phyloP scores from a whole-genome alignment of 108 stramenopile species.

The Fistulifera pelliculosa region DNA sequence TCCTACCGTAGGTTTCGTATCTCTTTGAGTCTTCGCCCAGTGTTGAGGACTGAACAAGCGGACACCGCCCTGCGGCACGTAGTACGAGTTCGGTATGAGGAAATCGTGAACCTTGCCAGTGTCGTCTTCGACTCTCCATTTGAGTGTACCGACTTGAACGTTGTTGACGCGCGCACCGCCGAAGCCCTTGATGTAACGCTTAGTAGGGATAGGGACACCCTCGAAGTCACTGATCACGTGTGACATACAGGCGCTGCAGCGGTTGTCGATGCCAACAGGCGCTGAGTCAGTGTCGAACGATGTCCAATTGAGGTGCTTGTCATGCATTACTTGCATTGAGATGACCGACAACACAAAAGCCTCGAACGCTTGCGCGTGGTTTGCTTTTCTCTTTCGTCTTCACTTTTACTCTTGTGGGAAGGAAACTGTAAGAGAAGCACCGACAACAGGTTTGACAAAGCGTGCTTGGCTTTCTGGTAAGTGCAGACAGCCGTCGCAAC shows the following conservation, averaged over 20 bases:
- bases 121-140: slow-evolving; percentile 22
- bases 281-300: slow-evolving; percentile 20
- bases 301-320: background rate
- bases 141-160: slow-evolving; percentile 1
- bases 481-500: too few species aligned
- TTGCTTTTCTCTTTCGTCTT: too few species aligned
- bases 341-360: too few species aligned
- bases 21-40: slow-evolving; percentile 22
- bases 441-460: too few species aligned
- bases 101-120: slow-evolving; percentile 15
- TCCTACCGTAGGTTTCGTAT: background rate
- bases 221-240: slow-evolving; percentile 4
- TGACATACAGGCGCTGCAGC: slow-evolving; percentile 11
- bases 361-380: too few species aligned
- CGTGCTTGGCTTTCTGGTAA: too few species aligned
- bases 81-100: slow-evolving; percentile 23
- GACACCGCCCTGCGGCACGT: slow-evolving; percentile 9
- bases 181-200: slow-evolving; percentile 8
- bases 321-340: background rate
- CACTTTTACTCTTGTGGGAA: too few species aligned
- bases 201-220: background rate
- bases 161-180: background rate
- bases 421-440: too few species aligned
- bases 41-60: slow-evolving; percentile 33
- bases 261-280: slow-evolving; percentile 14